Evolutionary conservation across 805 yeast genomes (phyloP), one percentile per base, ranked within the genome.

Genomic region (Myxozyma mucilagina): DNA sequence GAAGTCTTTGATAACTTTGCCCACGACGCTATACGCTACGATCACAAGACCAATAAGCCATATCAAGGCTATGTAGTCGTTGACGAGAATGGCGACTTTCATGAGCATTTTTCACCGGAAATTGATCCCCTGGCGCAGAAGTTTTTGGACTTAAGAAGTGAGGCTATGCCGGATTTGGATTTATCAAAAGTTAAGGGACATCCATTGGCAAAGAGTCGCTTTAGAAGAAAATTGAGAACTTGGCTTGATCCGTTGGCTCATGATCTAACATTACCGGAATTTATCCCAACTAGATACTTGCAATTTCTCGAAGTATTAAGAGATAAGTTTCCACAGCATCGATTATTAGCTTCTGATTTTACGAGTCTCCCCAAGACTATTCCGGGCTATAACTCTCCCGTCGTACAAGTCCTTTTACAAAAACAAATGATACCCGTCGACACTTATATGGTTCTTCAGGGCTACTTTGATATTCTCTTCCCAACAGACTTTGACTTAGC

Each of bases 1-100:
- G 96, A 90, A 69, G 94, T 90, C 7, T 84, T 90, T 72, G 96
- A 90, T 73, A 90, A 89, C 69, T 82, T 90, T 64, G 80, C 94
- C 2, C 97, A 90, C 73, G 96, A 90, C 70, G 82, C 87, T 32
- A 81, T 90, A 3, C 79, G 93, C 39, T 90, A 88, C 71, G 96
- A 90, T 68, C 81, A 84, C 60, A 68, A 75, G 8, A 83, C 90
- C 0, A 82, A 85, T 5, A 78, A 80, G 64, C 93, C 96, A 0
- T 79, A 82, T 65, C 94, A 90, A 71, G 96, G 93, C 0, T 84
- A 87, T 66, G 96, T 89, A 1, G 79, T 86, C 10, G 78, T 88
- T 44, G 92, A 89, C 69, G 83, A 80, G 41, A 75, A 84, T 64
- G 90, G 91, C 31, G 94, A 89, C 68, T 87, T 87, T 71, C 83